phyloP scores from a whole-genome alignment of 2,329 filamentous ascomycete genomes.

The Graphiopsis chlorocephala region DNA sequence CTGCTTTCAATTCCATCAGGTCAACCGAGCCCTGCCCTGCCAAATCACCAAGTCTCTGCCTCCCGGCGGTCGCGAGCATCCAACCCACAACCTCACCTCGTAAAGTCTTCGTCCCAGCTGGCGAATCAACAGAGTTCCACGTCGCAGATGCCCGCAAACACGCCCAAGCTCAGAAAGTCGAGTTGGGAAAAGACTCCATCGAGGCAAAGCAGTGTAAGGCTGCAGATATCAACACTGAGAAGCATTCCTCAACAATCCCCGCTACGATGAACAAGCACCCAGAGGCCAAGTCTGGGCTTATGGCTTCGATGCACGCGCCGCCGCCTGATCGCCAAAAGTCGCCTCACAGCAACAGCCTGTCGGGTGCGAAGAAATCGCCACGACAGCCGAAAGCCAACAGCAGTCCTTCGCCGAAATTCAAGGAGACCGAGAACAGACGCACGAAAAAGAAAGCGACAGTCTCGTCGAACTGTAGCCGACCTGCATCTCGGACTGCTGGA shows the following conservation, averaged over 20 bases:
- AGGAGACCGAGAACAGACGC: background rate
- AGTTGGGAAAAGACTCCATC: background rate
- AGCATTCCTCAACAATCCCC: background rate
- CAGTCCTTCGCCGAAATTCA: background rate
- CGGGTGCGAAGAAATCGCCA: background rate
- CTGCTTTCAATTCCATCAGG: no score
- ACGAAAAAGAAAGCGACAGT: background rate
- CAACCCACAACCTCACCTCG: slow-evolving; percentile 13
- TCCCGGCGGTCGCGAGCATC: background rate
- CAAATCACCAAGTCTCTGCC: background rate
- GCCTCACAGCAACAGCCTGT: background rate
- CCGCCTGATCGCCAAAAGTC: background rate
- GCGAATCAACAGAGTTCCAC: slow-evolving; percentile 29
- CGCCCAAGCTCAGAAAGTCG: background rate
- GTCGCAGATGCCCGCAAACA: slow-evolving; percentile 25
- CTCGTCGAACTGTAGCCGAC: background rate
- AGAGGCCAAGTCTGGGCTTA: background rate
- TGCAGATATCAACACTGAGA: background rate
- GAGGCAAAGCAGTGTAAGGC: background rate
- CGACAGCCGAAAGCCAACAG: background rate
- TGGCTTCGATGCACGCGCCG: slow-evolving; percentile 19
- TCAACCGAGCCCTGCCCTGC: background rate
- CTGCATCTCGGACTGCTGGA: background rate
- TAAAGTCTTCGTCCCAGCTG: slow-evolving; percentile 31
- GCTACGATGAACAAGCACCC: background rate